A percentile compares a stretch with the other conserved stretches of the same genome.
Evolutionary conservation across 2,329 filamentous ascomycete species (phyloP).

Genomic region (Cladobotryum mycophilum): DNA sequence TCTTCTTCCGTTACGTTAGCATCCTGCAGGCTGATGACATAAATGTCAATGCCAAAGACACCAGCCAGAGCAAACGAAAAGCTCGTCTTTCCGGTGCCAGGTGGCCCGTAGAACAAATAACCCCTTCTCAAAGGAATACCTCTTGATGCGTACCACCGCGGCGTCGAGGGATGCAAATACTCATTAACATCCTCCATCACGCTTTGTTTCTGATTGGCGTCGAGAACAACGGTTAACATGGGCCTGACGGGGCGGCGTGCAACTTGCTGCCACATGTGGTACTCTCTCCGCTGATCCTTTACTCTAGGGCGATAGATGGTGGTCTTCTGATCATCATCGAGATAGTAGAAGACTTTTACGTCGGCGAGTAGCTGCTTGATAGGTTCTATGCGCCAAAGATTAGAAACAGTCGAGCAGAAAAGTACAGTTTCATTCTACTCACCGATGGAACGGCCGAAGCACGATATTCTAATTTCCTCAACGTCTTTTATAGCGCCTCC

Average conservation of each 20-base stretch:
- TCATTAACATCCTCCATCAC: slow-evolving; percentile 70
- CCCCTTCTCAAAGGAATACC: slow-evolving; percentile 72
- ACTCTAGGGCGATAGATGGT: slow-evolving; percentile 49
- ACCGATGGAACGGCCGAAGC: slow-evolving; percentile 42
- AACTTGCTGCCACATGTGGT: slow-evolving; percentile 49
- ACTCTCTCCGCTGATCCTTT: slow-evolving; percentile 40
- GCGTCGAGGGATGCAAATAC: slow-evolving; percentile 64
- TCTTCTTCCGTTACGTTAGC: slow-evolving; percentile 56
- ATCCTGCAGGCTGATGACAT: slow-evolving; percentile 53
- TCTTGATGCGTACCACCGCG: slow-evolving; percentile 66
- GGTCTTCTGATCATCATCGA: slow-evolving; percentile 49
- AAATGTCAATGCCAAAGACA: slow-evolving; percentile 60
- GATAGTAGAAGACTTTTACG: slow-evolving; percentile 46
- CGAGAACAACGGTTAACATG: slow-evolving; percentile 70
- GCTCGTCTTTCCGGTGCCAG: slow-evolving; percentile 67
- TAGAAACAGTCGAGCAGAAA: neutral
- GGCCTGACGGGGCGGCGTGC: slow-evolving; percentile 60
- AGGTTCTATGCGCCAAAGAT: slow-evolving; percentile 29
- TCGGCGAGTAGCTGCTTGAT: slow-evolving; percentile 51
- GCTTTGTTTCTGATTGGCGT: slow-evolving; percentile 57
- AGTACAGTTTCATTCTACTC: slow-evolving; percentile 5
- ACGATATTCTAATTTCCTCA: slow-evolving; percentile 48
- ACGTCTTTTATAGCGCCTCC: slow-evolving; percentile 40
- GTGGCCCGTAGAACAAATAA: slow-evolving; percentile 71
- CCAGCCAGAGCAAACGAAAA: slow-evolving; percentile 61